phyloP scores from a whole-genome alignment of 2,329 filamentous ascomycete species.

The Coniella lustricola region DNA sequence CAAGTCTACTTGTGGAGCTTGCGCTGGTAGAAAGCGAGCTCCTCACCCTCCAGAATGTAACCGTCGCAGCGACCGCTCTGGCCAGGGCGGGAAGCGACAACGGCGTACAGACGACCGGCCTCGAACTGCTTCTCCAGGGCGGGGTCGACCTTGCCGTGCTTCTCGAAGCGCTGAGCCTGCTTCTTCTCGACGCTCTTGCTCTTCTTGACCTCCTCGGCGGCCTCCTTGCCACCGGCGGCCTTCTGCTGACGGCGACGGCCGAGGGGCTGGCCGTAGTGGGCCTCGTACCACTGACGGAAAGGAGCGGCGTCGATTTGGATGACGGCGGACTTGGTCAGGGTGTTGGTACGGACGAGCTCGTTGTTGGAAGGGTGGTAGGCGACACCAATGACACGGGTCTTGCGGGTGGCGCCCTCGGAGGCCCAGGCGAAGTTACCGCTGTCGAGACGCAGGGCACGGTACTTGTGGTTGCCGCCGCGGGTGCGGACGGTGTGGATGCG shows the following conservation, averaged over 20 bases:
- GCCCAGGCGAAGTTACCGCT: constrained; percentile 99
- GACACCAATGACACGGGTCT: constrained; percentile 98
- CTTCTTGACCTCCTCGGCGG: constrained; percentile 74
- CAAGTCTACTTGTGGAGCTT: constrained; percentile 89
- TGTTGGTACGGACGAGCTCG: constrained; percentile 99
- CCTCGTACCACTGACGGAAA: constrained; percentile 99
- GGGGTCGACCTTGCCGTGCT: constrained; percentile 83
- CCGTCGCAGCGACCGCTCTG: constrained; percentile 96
- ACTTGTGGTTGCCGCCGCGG: constrained; percentile 91
- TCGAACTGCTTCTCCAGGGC: constrained; percentile 98
- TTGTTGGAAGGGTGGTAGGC: constrained; percentile 99
- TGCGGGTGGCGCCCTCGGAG: constrained; percentile 95
- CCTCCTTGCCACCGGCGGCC: constrained; percentile 48
- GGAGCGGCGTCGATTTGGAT: constrained; percentile 98
- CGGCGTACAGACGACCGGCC: constrained; percentile 93
- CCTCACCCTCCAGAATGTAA: constrained; percentile 98
- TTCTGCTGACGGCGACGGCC: constrained; percentile 91
- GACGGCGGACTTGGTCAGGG: constrained; percentile 96
- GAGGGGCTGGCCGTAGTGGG: constrained; percentile 89
- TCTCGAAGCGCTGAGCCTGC: constrained; percentile 80
- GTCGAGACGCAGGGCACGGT: constrained; percentile 97
- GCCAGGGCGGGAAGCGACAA: constrained; percentile 86
- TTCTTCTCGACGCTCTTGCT: constrained; percentile 94
- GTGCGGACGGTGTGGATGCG: constrained; percentile 35
- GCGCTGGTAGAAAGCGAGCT: constrained; percentile 99